Conservation (phyloP, 306 rosid genomes). For the Benincasa hispida region DNA sequence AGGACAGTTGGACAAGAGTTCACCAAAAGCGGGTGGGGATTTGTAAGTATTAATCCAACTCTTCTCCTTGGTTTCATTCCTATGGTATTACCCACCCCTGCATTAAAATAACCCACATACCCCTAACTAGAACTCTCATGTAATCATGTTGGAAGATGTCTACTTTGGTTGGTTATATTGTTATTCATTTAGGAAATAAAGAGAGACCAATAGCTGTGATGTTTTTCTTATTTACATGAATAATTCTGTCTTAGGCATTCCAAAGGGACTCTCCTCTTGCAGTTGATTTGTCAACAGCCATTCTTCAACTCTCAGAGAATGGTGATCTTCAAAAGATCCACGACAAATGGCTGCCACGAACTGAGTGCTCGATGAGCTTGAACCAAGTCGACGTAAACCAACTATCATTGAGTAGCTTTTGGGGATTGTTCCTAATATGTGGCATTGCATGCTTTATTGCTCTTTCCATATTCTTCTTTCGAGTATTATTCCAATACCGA, state of each 20-base stretch:
- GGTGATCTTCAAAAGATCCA: constrained; percentile 70
- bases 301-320: constrained; percentile 81
- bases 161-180: neutral
- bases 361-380: constrained; percentile 23
- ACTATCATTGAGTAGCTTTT: constrained; percentile 59
- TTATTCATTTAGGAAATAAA: neutral
- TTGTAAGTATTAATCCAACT: constrained; percentile 38
- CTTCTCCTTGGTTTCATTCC: neutral
- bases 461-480: constrained; percentile 31
- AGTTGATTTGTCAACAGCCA: constrained; percentile 70
- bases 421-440: constrained; percentile 71
- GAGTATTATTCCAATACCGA: constrained; percentile 38
- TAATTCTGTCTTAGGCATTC: constrained; percentile 42
- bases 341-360: constrained; percentile 52
- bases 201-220: neutral
- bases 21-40: constrained; percentile 88
- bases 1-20: constrained; percentile 77
- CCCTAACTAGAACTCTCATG: too few relatives aligned
- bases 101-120: too few relatives aligned
- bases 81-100: too few relatives aligned
- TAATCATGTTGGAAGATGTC: neutral
- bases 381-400: constrained; percentile 22
- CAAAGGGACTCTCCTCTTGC: constrained; percentile 93
- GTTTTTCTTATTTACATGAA: constrained; percentile 5
- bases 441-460: constrained; percentile 45